Percentiles rank a stretch among this genome's conserved stretches.
Conservation (phyloP, 2,329 filamentous ascomycete genomes). For the Elsinoe batatas region DNA sequence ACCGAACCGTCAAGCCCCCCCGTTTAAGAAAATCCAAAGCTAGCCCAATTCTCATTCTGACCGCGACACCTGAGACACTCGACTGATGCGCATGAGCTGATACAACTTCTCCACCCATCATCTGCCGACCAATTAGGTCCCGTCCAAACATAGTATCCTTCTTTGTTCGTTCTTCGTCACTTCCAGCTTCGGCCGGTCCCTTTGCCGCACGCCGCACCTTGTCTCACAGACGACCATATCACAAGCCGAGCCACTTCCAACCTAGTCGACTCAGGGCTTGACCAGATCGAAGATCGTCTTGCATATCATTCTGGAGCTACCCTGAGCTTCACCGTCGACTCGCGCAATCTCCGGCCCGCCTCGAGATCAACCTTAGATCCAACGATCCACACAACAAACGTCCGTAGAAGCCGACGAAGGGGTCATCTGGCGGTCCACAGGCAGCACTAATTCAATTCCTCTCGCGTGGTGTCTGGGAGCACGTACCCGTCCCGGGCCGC, state of each 20-base stretch:
- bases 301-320: not conserved
- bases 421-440: slow-evolving; percentile 12
- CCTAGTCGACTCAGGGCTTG: slow-evolving; percentile 7
- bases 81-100: slow-evolving; percentile 11
- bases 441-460: slow-evolving; percentile 13
- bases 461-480: slow-evolving; percentile 11
- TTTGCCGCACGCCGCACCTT: slow-evolving; percentile 19
- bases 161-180: slow-evolving; percentile 4
- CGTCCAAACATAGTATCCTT: not conserved
- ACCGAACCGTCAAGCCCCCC: slow-evolving; percentile 6
- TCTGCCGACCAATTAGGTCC: not conserved
- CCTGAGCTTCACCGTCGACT: not conserved
- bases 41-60: not conserved
- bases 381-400: not conserved
- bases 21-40: not conserved
- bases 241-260: slow-evolving; percentile 12
- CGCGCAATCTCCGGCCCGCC: not conserved
- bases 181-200: not conserved
- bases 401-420: slow-evolving; percentile 1
- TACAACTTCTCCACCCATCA: slow-evolving; percentile 14
- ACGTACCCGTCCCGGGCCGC: not conserved
- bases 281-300: not conserved
- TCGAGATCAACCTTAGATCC: slow-evolving; percentile 11
- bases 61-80: slow-evolving; percentile 12
- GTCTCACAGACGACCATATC: slow-evolving; percentile 14